These are phyloP conservation scores for Plasmodium vinckei DNA, from an alignment of 169 alveolate species.

Conservation along the genomic window DNA sequence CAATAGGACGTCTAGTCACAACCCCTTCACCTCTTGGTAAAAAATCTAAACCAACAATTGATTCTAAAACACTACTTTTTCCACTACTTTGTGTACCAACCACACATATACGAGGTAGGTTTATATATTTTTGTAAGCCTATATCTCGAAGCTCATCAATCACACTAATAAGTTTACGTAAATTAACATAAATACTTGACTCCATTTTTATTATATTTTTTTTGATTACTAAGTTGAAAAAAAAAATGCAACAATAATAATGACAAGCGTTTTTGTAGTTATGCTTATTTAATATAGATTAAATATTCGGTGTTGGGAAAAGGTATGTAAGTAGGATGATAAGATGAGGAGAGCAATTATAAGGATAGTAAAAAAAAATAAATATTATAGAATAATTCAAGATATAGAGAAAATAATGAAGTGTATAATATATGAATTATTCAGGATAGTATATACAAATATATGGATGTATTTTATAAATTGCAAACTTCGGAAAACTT, in stretches of 20 bases:
- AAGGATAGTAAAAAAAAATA: too few species aligned
- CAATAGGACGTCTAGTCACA: constrained; percentile 99
- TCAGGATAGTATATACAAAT: not conserved
- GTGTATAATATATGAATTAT: not conserved
- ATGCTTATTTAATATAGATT: too few species aligned
- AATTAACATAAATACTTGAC: constrained; percentile 38
- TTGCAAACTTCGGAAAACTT: too few species aligned
- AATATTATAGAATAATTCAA: not conserved
- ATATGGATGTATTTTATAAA: not conserved
- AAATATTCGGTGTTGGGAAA: too few species aligned
- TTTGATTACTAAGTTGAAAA: not conserved
- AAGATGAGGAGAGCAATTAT: not conserved
- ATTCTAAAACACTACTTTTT: constrained; percentile 95
- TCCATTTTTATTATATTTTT: constrained; percentile 11
- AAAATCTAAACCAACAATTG: constrained; percentile 98
- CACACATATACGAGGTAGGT: constrained; percentile 91
- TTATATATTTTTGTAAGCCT: constrained; percentile 93
- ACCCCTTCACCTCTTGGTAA: constrained; percentile 98
- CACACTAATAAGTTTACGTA: constrained; percentile 31
- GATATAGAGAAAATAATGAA: not conserved
- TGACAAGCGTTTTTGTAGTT: not conserved
- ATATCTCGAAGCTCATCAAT: constrained; percentile 93
- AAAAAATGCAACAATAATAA: not conserved
- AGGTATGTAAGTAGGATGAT: not conserved
- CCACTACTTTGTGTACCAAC: constrained; percentile 93